Evolutionary conservation across 257 asterid genomes (phyloP).

Genomic region (Lycium ferocissimum): DNA sequence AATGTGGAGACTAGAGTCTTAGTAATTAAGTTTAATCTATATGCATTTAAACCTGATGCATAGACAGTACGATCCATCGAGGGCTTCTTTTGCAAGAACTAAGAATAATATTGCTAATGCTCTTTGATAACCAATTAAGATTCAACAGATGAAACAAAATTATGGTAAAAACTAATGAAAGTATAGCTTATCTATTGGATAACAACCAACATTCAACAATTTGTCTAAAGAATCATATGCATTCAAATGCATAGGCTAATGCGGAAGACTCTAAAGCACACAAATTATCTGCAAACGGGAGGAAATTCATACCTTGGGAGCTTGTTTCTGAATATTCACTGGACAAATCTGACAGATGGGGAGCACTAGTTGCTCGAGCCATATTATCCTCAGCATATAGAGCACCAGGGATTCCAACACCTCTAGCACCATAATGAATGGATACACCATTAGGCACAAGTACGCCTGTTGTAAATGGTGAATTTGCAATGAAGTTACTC

Average conservation of each 20-base stretch:
- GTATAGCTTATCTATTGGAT: neutral
- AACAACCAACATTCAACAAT: neutral
- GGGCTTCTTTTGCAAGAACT: neutral
- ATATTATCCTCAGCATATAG: conserved; percentile 35
- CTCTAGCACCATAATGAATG: conserved; percentile 41
- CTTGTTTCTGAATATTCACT: conserved; percentile 39
- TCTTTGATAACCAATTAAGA: neutral
- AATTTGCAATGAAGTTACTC: conserved; percentile 43
- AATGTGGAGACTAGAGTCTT: neutral
- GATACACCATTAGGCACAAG: conserved; percentile 54
- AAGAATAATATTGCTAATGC: neutral
- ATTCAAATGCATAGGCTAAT: neutral
- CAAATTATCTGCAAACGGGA: neutral
- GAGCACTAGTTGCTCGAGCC: conserved; percentile 37
- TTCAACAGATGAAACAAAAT: neutral
- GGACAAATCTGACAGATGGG: conserved; percentile 44
- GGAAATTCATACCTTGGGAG: conserved; percentile 45
- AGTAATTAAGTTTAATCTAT: neutral
- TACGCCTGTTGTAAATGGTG: conserved; percentile 56
- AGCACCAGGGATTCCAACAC: conserved; percentile 30
- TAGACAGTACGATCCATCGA: neutral
- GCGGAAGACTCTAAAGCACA: neutral
- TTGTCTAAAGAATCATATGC: too few relatives aligned
- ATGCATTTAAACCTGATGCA: neutral
- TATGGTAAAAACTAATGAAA: neutral